These are phyloP conservation scores for Neurospora sp. DNA, from an alignment of 495 filamentous ascomycete genomes.

Conservation along the genomic window DNA sequence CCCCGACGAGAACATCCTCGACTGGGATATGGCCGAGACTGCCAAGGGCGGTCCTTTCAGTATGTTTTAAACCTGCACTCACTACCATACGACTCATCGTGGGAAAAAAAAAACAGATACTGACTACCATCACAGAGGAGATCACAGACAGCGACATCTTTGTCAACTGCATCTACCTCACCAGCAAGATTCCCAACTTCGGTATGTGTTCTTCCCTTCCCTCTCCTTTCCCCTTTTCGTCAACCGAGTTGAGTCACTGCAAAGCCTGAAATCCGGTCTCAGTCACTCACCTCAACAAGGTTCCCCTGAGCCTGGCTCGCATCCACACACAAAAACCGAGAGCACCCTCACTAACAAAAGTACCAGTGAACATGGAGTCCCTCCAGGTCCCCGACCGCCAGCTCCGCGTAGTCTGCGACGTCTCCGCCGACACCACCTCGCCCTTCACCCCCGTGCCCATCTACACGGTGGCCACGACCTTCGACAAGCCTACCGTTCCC, in stretches of 20 bases:
- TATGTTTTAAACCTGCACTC: constrained; percentile 5
- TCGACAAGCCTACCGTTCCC: constrained; percentile 71
- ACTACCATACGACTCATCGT: not conserved
- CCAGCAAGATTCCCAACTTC: constrained; percentile 28
- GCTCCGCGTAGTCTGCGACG: constrained; percentile 81
- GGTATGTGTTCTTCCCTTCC: constrained; percentile 4
- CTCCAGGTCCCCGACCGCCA: constrained; percentile 59
- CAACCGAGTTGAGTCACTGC: not conserved
- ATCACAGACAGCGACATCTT: constrained; percentile 75
- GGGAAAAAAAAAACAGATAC: not conserved
- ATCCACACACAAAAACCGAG: not conserved
- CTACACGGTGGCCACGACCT: constrained; percentile 72
- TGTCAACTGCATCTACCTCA: constrained; percentile 88
- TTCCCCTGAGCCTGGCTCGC: not conserved
- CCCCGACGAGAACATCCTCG: constrained; percentile 59
- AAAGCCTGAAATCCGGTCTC: not conserved
- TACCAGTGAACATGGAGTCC: constrained; percentile 50
- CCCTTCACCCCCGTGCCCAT: constrained; percentile 58
- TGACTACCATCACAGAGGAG: constrained; percentile 39
- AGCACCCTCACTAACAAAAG: not conserved
- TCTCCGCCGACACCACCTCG: constrained; percentile 57
- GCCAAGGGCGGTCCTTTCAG: constrained; percentile 69
- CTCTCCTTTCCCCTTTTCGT: not conserved
- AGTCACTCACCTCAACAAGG: not conserved
- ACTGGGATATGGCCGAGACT: constrained; percentile 96